These are phyloP conservation scores for Mycena vulgaris DNA, from an alignment of 768 basidiomycete genomes.

Conservation along the genomic window DNA sequence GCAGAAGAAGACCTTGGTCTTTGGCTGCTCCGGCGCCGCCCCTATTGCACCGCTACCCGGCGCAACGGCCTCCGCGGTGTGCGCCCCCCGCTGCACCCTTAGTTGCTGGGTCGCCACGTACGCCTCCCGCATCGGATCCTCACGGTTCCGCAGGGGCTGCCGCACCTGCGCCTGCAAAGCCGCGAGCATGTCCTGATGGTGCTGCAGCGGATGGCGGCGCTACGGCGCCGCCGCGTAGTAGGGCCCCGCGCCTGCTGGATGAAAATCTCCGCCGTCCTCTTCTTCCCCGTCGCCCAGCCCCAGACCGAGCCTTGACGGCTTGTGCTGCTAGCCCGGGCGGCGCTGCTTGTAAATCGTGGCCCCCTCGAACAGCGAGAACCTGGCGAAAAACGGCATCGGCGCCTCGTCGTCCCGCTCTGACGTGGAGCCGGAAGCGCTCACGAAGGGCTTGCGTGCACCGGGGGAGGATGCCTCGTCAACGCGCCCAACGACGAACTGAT, in stretches of 20 bases:
- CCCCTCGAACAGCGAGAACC: slow-evolving; percentile 86
- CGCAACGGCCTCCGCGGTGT: too few species aligned
- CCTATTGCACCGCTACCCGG: too few species aligned
- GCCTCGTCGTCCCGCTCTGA: slow-evolving; percentile 41
- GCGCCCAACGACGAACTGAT: slow-evolving; percentile 78
- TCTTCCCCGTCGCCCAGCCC: slow-evolving; percentile 48
- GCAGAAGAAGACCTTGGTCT: slow-evolving; percentile 82
- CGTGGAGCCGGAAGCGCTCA: slow-evolving; percentile 36
- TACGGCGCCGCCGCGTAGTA: too few species aligned
- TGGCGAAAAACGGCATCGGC: slow-evolving; percentile 73
- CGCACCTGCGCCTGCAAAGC: slow-evolving; percentile 39
- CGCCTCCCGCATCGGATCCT: slow-evolving; percentile 50
- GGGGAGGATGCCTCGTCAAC: slow-evolving; percentile 24
- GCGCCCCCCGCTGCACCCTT: slow-evolving; percentile 40
- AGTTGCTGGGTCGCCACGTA: slow-evolving; percentile 46
- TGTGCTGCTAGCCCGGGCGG: slow-evolving; percentile 83
- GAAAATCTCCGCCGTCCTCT: slow-evolving; percentile 78
- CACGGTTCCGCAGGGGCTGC: slow-evolving; percentile 48
- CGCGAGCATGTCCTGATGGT: slow-evolving; percentile 48
- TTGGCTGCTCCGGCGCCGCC: slow-evolving; percentile 54
- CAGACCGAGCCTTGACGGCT: slow-evolving; percentile 46
- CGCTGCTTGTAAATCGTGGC: slow-evolving; percentile 92
- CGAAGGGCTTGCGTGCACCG: slow-evolving; percentile 37
- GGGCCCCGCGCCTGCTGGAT: slow-evolving; percentile 67
- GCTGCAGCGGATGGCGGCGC: slow-evolving; percentile 47